Evolutionary conservation across 306 rosid species (phyloP).

Genomic region (Ammopiptanthus mongolicus): DNA sequence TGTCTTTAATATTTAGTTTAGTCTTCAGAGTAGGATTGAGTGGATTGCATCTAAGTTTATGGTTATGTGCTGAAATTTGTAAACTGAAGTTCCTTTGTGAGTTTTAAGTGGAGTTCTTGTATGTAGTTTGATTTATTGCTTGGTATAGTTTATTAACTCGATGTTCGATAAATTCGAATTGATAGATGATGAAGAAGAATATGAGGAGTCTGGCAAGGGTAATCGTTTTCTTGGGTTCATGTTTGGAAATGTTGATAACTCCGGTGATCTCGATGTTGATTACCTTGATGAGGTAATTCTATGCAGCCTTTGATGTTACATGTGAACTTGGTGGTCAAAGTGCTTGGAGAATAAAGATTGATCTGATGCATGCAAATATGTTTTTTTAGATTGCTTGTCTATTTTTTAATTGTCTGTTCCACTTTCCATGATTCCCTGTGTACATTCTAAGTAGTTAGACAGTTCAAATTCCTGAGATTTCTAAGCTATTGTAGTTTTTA

Average conservation of each 20-base stretch:
- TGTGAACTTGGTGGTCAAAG: neutral
- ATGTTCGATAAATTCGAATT: conserved; percentile 15
- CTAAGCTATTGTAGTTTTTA: neutral
- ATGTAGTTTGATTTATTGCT: conserved; percentile 9
- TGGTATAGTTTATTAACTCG: conserved; percentile 12
- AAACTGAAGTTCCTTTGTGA: neutral
- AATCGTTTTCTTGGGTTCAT: conserved; percentile 82
- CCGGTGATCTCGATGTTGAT: conserved; percentile 91
- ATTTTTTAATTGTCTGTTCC: neutral
- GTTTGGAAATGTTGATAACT: conserved; percentile 95
- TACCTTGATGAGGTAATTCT: conserved; percentile 87
- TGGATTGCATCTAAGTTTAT: neutral
- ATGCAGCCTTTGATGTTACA: conserved; percentile 6
- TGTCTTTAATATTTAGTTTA: neutral
- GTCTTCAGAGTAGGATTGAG: neutral
- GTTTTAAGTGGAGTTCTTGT: neutral
- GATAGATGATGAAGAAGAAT: conserved; percentile 77
- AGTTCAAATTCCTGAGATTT: neutral
- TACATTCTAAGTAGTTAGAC: neutral
- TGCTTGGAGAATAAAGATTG: neutral
- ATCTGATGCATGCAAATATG: conserved; percentile 15
- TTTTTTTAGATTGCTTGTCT: neutral
- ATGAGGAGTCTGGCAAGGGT: conserved; percentile 69
- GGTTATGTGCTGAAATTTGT: neutral
- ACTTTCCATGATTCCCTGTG: neutral